Base-by-base conservation (phyloP, 352 stramenopile species). In the Phytophthora nicotianae region DNA sequence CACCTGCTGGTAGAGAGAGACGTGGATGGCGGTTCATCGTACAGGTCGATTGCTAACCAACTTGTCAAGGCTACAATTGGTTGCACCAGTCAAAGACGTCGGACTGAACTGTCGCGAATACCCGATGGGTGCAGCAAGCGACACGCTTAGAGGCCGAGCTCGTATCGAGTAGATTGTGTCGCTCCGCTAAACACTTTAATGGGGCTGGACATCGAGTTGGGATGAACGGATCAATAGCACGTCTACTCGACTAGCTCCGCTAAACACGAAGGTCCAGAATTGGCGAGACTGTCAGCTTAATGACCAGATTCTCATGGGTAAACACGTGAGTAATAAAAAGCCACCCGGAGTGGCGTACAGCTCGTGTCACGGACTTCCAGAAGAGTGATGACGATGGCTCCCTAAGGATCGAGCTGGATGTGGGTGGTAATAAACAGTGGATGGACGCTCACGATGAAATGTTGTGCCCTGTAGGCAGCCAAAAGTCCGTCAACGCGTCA, bases 121-220 rank as follows among this genome's bases (percentile, higher is more conserved):
- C 35, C 41, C 46, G 19, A 26, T 40, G 10, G 19, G 27, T n/a
- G 14, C 21, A 17, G 10, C 42, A 32, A 11, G 42, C 4, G 7
- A 32, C 19, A 21, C 21, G 21, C 21, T 8, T 5, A 21, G 20
- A 5, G 11, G 21, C 5, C 8, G 14, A 7, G 16, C 5, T 17
- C 13, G 37, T 20, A 20, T 14, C 11, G 43, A 14, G 21, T 5
- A 23, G n/a, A 11, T 57, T 40, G 50, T 26, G 27, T 14, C 37
- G n/a, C n/a, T n/a, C n/a, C n/a, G n/a, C n/a, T n/a, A n/a, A n/a
- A n/a, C n/a, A n/a, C n/a, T n/a, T 68, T 99, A 98, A 66, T 97
- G 98, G 52, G 97, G 97, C 6, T 99, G 97, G 97, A 97, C 97
- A 3, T 58, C 85, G 9, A 93, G 97, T 56, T 99, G 97, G 97